These are phyloP conservation scores for Capsicum pubescens DNA, from an alignment of 257 asterid genomes.

Conservation along the genomic window DNA sequence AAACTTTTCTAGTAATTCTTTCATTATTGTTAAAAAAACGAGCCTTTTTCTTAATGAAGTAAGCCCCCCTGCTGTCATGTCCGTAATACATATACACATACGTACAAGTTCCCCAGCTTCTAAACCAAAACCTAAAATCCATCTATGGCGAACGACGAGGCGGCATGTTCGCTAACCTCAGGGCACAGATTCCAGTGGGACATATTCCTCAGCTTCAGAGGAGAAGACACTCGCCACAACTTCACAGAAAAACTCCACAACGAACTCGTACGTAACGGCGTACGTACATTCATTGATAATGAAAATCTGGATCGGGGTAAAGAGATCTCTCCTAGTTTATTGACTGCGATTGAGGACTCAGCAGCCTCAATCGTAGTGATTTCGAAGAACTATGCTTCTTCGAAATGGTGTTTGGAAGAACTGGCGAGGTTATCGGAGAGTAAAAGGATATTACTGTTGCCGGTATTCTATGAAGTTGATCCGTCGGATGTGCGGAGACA, in stretches of 20 bases:
- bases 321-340: conserved; percentile 33
- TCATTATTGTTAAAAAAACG: too few species aligned
- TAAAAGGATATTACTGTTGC: conserved; percentile 28
- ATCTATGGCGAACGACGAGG: conserved; percentile 7
- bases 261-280: conserved; percentile 32
- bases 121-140: too few species aligned
- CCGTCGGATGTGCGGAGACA: conserved; percentile 44
- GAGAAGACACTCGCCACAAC: conserved; percentile 38
- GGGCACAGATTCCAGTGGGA: conserved; percentile 38
- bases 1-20: too few species aligned
- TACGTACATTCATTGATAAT: conserved; percentile 41
- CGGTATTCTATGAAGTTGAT: conserved; percentile 39
- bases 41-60: too few species aligned
- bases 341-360: conserved; percentile 36
- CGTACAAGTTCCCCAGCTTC: neutral
- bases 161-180: conserved; percentile 11
- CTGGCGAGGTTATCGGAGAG: conserved; percentile 33
- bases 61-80: too few species aligned
- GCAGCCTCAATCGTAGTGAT: conserved; percentile 43
- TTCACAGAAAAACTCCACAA: conserved; percentile 39
- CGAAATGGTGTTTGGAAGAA: conserved; percentile 46
- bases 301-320: conserved; percentile 34
- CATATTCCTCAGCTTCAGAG: conserved; percentile 44
- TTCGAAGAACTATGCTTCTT: conserved; percentile 38
- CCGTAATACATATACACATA: too few species aligned